These are phyloP conservation scores for Globisporangium rhizosaccharum DNA, from an alignment of 352 stramenopile species.

Conservation along the genomic window DNA sequence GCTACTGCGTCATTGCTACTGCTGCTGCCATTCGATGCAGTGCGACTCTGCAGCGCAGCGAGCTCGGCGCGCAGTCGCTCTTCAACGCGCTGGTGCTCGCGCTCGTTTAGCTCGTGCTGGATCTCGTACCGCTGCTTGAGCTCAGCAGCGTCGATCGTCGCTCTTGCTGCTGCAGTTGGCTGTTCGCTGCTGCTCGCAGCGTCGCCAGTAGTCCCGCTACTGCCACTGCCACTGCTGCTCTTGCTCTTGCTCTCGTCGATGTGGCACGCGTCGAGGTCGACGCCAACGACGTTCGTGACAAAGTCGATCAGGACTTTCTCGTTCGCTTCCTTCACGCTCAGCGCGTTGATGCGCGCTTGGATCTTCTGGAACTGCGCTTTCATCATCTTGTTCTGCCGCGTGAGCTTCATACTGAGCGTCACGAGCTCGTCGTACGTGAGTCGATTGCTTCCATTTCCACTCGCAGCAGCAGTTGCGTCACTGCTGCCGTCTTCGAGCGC, in stretches of 20 bases:
- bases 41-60: conserved; percentile 5
- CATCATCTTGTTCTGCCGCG: conserved; percentile 85
- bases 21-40: conserved; percentile 7
- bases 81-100: conserved; percentile 22
- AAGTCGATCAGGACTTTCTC: conserved; percentile 42
- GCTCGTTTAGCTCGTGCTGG: conserved; percentile 33
- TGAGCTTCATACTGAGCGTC: conserved; percentile 84
- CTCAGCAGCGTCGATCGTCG: conserved; percentile 38
- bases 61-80: conserved; percentile 12
- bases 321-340: conserved; percentile 40
- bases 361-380: conserved; percentile 80
- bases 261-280: conserved; percentile 59
- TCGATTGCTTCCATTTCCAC: conserved; percentile 7
- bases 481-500: conserved; percentile 3
- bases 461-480: neutral
- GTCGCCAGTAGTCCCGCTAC: conserved; percentile 1
- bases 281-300: conserved; percentile 53
- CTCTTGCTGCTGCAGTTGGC: neutral
- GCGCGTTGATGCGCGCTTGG: conserved; percentile 38
- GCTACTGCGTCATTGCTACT: conserved; percentile 6
- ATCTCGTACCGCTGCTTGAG: conserved; percentile 50
- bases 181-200: conserved; percentile 7
- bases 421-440: conserved; percentile 82
- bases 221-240: neutral
- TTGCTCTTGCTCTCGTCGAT: conserved; percentile 15